Conservation (phyloP, 768 basidiomycete species). For the Mycena galopus region DNA sequence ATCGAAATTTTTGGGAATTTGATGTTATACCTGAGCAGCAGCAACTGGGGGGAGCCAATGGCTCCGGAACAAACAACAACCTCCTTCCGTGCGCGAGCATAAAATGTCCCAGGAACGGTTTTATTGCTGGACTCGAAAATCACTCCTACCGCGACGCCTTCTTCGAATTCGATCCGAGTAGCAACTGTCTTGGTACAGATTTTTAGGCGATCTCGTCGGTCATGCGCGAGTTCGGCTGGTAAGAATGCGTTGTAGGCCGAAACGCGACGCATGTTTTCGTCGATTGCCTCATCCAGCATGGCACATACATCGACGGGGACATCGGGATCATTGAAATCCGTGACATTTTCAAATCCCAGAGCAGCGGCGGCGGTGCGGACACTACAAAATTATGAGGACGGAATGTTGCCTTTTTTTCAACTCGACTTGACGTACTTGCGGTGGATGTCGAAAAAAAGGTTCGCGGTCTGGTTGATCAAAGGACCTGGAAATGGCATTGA, state of each 20-base stretch:
- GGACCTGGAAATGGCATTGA: not conserved
- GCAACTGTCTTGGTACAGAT: slow-evolving; percentile 34
- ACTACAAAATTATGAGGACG: no score
- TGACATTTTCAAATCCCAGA: not conserved
- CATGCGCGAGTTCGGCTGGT: slow-evolving; percentile 13
- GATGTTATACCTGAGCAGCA: slow-evolving; percentile 8
- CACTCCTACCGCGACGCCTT: slow-evolving; percentile 22
- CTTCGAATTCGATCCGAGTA: slow-evolving; percentile 13
- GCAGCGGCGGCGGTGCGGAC: not conserved
- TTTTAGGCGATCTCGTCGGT: slow-evolving; percentile 19
- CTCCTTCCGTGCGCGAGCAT: slow-evolving; percentile 57
- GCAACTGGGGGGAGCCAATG: slow-evolving; percentile 30
- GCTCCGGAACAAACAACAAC: slow-evolving; percentile 52
- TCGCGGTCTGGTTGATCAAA: slow-evolving; percentile 10
- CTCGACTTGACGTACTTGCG: not conserved
- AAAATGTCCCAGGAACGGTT: slow-evolving; percentile 41
- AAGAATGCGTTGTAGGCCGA: slow-evolving; percentile 36
- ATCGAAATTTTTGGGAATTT: not conserved
- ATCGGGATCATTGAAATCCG: not conserved
- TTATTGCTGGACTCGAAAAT: slow-evolving; percentile 21
- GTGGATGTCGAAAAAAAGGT: not conserved
- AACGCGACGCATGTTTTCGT: slow-evolving; percentile 15
- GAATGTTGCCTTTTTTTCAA: not conserved
- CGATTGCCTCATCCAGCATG: slow-evolving; percentile 12
- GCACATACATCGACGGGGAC: slow-evolving; percentile 14